Evolutionary conservation across 2,329 filamentous ascomycete species (phyloP), one percentile per base, ranked within the genome.

Genomic region (Gaeumannomyces tritici): DNA sequence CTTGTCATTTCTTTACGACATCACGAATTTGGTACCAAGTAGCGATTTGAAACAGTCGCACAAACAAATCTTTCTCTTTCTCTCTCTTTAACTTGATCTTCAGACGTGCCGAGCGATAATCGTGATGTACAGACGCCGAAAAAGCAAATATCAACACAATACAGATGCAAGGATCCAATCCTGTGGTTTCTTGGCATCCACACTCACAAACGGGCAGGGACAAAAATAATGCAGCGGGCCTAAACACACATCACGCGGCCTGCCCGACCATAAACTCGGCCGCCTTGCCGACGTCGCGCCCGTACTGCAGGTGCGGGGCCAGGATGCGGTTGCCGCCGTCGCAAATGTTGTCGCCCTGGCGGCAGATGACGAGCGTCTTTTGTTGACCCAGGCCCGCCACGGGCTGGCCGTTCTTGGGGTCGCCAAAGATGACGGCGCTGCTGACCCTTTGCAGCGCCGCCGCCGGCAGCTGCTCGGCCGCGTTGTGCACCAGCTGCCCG

Each of bases 351-450:
- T 71, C 70, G 6, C 61, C 64, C 1, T 63, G 33, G 35, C 71
- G 67, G 59, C 70, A 71, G 21, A 69, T 61, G n/a, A 68, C 61
- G 31, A 67, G 18, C 24, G 65, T 66, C 33, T 63, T 68, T 9
- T 60, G 63, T 5, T 62, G 26, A 13, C 62, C 47, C 13, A 65
- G 62, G 13, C 67, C 67, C 9, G 62, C 54, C 6, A 70, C 67
- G 9, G 65, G 55, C 21, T 62, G 59, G 4, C 62, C 63, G 55
- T 66, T 67, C 60, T 66, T 62, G 11, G 71, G 71, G 59, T 71
- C 70, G n/a, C 70, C 70, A 47, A 73, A 73, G n/a, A 70, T 68
- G 13, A 72, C 68, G 11, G 69, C 67, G 2, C 69, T 66, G 61
- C 62, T 66, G 61, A 72, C 65, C 27, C 66, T 65, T n/a, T 64